These are phyloP conservation scores for Cinnamomum chago DNA, from an alignment of 164 flowering plant genomes.

Conservation along the genomic window DNA sequence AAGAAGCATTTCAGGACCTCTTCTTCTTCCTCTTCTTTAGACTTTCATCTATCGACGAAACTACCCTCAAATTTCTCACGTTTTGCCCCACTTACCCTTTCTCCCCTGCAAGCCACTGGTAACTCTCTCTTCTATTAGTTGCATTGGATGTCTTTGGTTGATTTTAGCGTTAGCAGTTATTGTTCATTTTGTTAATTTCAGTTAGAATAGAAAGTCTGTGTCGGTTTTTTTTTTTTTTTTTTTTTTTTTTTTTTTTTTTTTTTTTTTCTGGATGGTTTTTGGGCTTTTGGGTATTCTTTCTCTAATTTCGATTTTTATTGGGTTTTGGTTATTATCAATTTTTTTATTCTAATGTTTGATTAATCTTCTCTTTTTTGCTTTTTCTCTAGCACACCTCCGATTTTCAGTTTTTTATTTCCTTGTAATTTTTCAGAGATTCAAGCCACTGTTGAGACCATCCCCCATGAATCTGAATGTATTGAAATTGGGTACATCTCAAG, in stretches of 20 bases:
- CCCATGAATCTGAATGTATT: constrained; percentile 39
- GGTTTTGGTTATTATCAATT: not conserved
- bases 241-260: no score
- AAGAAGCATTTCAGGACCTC: no score
- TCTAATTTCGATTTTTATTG: not conserved
- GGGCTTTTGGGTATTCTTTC: not conserved
- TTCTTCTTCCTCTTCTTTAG: not conserved
- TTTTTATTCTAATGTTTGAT: not conserved
- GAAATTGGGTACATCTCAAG: constrained; percentile 66
- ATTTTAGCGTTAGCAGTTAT: no score
- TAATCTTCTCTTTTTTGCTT: not conserved
- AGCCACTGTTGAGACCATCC: constrained; percentile 23
- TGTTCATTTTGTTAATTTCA: no score
- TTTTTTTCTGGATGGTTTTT: not conserved
- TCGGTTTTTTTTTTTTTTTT: not conserved
- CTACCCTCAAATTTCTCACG: constrained; percentile 1
- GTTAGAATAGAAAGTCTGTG: not conserved
- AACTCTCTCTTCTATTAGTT: not conserved
- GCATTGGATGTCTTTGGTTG: not conserved
- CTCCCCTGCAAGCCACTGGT: constrained; percentile 16
- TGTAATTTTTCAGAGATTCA: not conserved
- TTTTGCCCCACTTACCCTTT: not conserved
- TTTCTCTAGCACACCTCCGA: not conserved
- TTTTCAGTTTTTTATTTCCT: not conserved
- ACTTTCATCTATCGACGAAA: not conserved